These are phyloP conservation scores for Glycine latifolia DNA, from an alignment of 306 rosid species.

Conservation along the genomic window DNA sequence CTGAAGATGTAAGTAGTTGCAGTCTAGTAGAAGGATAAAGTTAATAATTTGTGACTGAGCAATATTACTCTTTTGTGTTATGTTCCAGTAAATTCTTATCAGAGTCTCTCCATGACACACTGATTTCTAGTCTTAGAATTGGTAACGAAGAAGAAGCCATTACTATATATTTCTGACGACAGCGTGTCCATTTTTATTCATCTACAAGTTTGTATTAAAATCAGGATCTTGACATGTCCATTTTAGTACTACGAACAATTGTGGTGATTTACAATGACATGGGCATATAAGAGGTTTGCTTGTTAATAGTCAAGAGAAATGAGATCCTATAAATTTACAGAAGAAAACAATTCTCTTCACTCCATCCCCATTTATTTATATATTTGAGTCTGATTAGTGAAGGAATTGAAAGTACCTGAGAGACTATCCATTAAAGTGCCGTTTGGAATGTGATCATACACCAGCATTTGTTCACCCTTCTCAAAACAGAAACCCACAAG, in stretches of 20 bases:
- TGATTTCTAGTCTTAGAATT: background rate
- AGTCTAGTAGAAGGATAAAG: background rate
- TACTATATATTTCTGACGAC: no score
- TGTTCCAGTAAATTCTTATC: background rate
- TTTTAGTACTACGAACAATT: background rate
- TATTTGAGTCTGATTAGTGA: conserved; percentile 18
- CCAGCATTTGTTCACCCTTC: conserved; percentile 84
- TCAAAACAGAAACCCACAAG: conserved; percentile 84
- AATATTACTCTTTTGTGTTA: no score
- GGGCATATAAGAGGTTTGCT: background rate
- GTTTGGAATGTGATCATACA: conserved; percentile 78
- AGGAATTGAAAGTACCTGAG: conserved; percentile 63
- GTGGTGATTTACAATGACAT: background rate
- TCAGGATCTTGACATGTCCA: background rate
- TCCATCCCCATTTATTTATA: background rate
- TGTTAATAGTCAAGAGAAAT: background rate
- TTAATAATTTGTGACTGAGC: background rate
- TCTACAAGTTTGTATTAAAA: no score
- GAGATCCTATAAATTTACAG: background rate
- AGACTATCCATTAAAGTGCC: conserved; percentile 74
- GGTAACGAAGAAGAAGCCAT: no score
- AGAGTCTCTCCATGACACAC: background rate
- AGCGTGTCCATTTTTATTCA: no score
- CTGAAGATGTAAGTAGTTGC: background rate
- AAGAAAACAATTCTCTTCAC: background rate